Percentiles rank a stretch among this genome's conserved stretches.
These are phyloP conservation scores for Fusarium ramigenum DNA, from an alignment of 2,329 filamentous ascomycete species.

Conservation along the genomic window DNA sequence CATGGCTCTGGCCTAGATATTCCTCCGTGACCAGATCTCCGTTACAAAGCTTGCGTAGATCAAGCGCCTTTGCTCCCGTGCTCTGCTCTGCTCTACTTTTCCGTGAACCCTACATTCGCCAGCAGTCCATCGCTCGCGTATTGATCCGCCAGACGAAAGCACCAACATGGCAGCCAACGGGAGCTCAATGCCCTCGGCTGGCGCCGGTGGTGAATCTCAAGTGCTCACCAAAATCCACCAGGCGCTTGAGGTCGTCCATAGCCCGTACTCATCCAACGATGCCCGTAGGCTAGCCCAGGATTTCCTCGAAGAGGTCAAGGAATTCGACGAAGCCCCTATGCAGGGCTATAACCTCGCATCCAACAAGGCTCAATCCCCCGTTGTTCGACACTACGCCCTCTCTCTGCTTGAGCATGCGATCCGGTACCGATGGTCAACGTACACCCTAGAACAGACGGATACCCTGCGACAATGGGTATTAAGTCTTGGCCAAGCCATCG, in stretches of 20 bases:
- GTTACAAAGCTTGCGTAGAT: conserved; percentile 33
- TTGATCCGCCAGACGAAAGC: conserved; percentile 6
- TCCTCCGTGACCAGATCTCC: conserved; percentile 17
- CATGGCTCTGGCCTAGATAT: conserved; percentile 34
- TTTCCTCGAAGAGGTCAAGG: conserved; percentile 88
- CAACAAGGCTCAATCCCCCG: conserved; percentile 76
- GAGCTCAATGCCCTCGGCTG: conserved; percentile 43
- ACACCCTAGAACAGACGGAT: conserved; percentile 72
- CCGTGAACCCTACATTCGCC: conserved; percentile 18
- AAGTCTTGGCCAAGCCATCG: conserved; percentile 76
- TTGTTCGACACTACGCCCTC: conserved; percentile 92
- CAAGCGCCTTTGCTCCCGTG: conserved; percentile 25
- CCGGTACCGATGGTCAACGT: conserved; percentile 83
- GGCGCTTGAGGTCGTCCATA: conserved; percentile 89
- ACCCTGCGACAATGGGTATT: conserved; percentile 81
- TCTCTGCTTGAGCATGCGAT: conserved; percentile 91
- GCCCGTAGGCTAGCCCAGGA: conserved; percentile 82
- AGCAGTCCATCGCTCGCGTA: conserved; percentile 15
- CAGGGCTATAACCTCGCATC: conserved; percentile 86
- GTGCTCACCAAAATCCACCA: conserved; percentile 77
- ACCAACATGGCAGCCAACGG: conserved; percentile 52
- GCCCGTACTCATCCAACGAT: conserved; percentile 80
- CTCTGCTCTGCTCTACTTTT: conserved; percentile 17
- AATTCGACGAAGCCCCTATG: conserved; percentile 78
- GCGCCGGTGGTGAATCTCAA: conserved; percentile 52